These are phyloP conservation scores for Trametes cinnabarina DNA, from an alignment of 768 basidiomycete genomes.

Conservation along the genomic window DNA sequence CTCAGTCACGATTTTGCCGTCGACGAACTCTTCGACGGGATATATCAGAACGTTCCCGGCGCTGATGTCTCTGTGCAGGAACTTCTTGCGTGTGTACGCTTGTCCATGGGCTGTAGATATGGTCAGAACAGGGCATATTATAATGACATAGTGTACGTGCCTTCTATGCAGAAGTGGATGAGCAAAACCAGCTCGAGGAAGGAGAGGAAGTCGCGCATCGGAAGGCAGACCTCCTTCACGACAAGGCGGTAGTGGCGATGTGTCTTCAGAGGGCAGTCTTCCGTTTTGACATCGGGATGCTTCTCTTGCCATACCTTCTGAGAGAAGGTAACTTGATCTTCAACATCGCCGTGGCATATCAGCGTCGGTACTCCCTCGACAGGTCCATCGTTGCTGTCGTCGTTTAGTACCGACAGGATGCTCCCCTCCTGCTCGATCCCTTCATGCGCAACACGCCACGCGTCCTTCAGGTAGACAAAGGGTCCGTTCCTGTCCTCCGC, in stretches of 20 bases:
- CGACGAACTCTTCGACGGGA: no score
- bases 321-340: neutral
- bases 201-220: neutral
- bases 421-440: neutral
- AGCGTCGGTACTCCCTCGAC: neutral
- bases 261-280: neutral
- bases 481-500: neutral
- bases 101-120: neutral
- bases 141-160: neutral
- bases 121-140: neutral
- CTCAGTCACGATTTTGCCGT: no score
- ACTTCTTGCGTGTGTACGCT: neutral
- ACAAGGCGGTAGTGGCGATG: conserved; percentile 16
- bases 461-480: conserved; percentile 19
- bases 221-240: conserved; percentile 9
- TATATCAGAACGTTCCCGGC: neutral
- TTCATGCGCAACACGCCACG: conserved; percentile 2
- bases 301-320: neutral
- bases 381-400: neutral
- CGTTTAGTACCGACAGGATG: neutral
- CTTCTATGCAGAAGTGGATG: neutral
- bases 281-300: neutral
- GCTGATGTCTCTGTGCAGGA: conserved; percentile 15
- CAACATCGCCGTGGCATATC: neutral
- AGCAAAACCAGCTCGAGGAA: neutral